Evolutionary conservation across 371 early-diverging fungal species (phyloP).

Genomic region (Mortierella sp.): DNA sequence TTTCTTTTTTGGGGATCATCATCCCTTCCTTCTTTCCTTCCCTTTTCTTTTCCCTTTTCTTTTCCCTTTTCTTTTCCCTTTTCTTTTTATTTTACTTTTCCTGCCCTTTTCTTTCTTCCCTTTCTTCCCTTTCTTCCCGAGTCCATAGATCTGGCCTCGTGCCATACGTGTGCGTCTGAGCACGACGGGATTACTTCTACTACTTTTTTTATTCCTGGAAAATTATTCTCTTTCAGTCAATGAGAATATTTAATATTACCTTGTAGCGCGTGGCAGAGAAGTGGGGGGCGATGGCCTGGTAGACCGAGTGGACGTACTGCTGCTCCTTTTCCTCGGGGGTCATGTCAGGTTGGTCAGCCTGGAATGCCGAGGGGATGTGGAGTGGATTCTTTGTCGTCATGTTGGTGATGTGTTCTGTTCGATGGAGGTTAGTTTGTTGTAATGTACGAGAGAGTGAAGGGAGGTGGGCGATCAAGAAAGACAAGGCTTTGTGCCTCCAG

Average conservation of each 20-base stretch:
- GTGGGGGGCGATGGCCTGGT: slow-evolving; percentile 93
- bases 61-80: background rate
- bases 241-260: slow-evolving; percentile 59
- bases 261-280: slow-evolving; percentile 97
- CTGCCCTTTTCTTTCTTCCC: background rate
- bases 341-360: slow-evolving; percentile 60
- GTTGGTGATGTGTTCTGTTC: background rate
- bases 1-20: background rate
- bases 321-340: slow-evolving; percentile 74
- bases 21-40: background rate
- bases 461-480: background rate
- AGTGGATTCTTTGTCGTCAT: slow-evolving; percentile 67
- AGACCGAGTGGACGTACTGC: slow-evolving; percentile 91
- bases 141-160: background rate
- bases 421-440: background rate
- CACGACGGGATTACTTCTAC: background rate
- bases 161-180: background rate
- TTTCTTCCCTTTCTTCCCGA: background rate
- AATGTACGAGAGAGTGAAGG: too few species aligned
- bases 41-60: background rate
- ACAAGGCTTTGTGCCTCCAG: background rate
- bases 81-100: background rate
- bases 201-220: background rate
- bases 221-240: background rate
- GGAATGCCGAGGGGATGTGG: slow-evolving; percentile 60